Percentiles rank a stretch among this genome's conserved stretches.
Conservation (phyloP, 495 filamentous ascomycete species). For the Sabuloglossum arenarium region DNA sequence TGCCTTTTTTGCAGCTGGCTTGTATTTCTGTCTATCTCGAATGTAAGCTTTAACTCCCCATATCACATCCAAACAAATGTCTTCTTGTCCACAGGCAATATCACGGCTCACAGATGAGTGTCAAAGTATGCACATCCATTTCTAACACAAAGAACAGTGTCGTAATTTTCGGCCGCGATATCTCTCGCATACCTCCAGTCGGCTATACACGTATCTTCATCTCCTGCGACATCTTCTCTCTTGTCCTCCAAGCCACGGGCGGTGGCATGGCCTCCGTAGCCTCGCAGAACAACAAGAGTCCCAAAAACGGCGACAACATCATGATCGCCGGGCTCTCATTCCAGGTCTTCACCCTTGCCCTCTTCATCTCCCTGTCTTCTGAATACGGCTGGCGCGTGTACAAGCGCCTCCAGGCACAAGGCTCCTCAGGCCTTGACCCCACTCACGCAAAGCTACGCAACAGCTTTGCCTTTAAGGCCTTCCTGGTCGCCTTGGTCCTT, state of each 20-base stretch:
- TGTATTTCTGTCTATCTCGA: slow-evolving; percentile 42
- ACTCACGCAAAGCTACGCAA: neutral
- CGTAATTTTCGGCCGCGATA: slow-evolving; percentile 33
- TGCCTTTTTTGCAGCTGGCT: slow-evolving; percentile 38
- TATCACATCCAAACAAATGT: neutral
- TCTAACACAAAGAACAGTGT: slow-evolving; percentile 14
- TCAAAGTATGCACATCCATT: neutral
- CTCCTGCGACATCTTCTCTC: slow-evolving; percentile 38
- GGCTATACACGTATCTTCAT: slow-evolving; percentile 36
- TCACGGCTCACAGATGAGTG: neutral
- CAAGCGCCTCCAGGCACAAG: slow-evolving; percentile 1
- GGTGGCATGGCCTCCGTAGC: slow-evolving; percentile 28
- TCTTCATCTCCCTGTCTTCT: slow-evolving; percentile 29
- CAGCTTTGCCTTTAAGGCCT: neutral
- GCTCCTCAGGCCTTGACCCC: neutral
- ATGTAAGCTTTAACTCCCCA: slow-evolving; percentile 14
- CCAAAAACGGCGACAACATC: slow-evolving; percentile 31
- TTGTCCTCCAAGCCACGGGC: slow-evolving; percentile 40
- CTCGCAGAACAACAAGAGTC: slow-evolving; percentile 13
- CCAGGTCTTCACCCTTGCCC: slow-evolving; percentile 30
- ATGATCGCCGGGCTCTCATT: slow-evolving; percentile 43
- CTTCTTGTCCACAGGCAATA: neutral
- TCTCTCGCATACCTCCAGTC: slow-evolving; percentile 37
- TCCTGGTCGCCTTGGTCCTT: slow-evolving; percentile 15
- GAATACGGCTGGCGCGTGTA: slow-evolving; percentile 29